Base-by-base conservation (phyloP, 768 basidiomycete genomes). In the Leccinum uliginosum region DNA sequence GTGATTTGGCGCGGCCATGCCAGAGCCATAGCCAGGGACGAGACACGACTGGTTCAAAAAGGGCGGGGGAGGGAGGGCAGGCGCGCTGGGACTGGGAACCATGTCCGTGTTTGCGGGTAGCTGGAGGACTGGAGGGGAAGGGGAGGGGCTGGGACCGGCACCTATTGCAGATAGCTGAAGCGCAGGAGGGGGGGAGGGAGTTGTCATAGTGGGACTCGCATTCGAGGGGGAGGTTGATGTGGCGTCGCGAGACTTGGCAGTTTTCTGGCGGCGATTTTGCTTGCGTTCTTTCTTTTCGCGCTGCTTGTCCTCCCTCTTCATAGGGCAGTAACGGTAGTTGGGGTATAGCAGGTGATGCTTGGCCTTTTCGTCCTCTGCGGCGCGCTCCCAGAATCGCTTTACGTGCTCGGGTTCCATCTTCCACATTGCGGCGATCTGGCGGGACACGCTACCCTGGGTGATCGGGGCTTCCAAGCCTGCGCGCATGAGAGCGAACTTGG, bases 371-470 rank as follows among this genome's bases (percentile, higher is more conserved):
- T 71, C 71, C 43, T 84, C 82, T 3, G 84, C 84, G 56, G 73
- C 70, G 30, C 75, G 74, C 61, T 86, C 84, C 59, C 78, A 87
- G 4, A 78, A 63, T 6, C 68, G 72, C 62, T 77, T 82, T 56
- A 83, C 76, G 0, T 71, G 72, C 1, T 75, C 72, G 0, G 72
- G 47, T 64, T 86, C 86, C 19, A 73, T 71, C 62, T 71, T 83
- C 91, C 90, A 92, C 78, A 85, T 76, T 5, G 67, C 50, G 10
- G 84, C 78, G 55, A 92, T 84, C 19, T 79, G 59, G 60, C 80
- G 82, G 47, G 89, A 91, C 50, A 90, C 79, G 17, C 80, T 78
- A 4, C 83, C 81, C 67, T 91, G 89, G 6, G 81, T 70, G 6
- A 73, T 52, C 38, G 77, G 59, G 12, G 38, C n/a, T 57, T 73